Evolutionary conservation across 1,139 yeast species (phyloP).

Genomic region (Tardiomyces blankii): DNA sequence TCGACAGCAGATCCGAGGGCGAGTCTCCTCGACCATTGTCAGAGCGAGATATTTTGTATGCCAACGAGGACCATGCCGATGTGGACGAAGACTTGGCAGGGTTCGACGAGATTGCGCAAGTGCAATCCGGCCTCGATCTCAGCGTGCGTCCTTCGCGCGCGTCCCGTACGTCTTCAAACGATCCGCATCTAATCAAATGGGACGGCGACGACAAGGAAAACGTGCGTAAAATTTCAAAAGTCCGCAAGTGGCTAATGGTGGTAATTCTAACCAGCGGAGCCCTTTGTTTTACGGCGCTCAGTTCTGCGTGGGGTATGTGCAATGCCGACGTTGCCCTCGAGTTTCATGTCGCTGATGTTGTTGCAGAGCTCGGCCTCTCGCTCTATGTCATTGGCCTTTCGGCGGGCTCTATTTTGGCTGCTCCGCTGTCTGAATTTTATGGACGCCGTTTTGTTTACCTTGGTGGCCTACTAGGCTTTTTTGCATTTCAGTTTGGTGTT

Average conservation of each 20-base stretch:
- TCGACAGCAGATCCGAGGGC: too few relatives aligned
- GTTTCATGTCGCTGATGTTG: slow-evolving; percentile 41
- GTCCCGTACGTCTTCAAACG: not conserved
- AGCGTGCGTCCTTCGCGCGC: too few relatives aligned
- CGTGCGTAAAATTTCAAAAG: not conserved
- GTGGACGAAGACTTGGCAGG: too few relatives aligned
- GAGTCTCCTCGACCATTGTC: too few relatives aligned
- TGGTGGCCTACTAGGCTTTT: slow-evolving; percentile 32
- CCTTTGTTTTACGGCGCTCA: not conserved
- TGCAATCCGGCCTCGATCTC: too few relatives aligned
- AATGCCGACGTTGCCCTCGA: slow-evolving; percentile 29
- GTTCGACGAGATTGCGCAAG: too few relatives aligned
- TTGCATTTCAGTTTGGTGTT: slow-evolving; percentile 54
- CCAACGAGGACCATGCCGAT: too few relatives aligned
- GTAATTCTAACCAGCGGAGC: not conserved
- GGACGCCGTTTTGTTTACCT: slow-evolving; percentile 58
- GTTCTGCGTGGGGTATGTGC: slow-evolving; percentile 8
- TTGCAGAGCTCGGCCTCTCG: slow-evolving; percentile 53
- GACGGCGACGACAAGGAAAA: not conserved
- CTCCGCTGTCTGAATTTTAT: slow-evolving; percentile 67
- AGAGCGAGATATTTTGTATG: too few relatives aligned
- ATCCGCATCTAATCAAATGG: not conserved
- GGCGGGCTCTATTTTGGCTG: slow-evolving; percentile 72
- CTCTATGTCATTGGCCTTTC: slow-evolving; percentile 76
- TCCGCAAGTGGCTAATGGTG: not conserved